Evolutionary conservation across 768 basidiomycete species (phyloP).

Genomic region (Pluteus cervinus): DNA sequence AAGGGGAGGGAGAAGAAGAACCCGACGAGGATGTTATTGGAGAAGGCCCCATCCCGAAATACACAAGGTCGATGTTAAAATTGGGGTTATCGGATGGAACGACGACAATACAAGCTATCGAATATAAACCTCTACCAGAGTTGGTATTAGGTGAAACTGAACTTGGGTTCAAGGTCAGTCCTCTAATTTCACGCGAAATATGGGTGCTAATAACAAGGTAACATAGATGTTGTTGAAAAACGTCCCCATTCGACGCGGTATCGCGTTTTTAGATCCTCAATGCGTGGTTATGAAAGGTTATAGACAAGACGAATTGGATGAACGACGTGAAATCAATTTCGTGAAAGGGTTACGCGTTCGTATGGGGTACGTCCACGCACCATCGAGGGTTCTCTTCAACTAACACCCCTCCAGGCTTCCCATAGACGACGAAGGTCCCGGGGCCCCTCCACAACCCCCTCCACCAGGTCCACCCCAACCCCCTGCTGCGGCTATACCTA

Average conservation of each 20-base stretch:
- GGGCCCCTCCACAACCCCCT: slow-evolving; percentile 16
- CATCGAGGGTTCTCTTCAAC: slow-evolving; percentile 2
- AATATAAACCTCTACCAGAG: slow-evolving; percentile 61
- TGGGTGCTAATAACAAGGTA: slow-evolving; percentile 1
- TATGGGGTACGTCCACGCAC: slow-evolving; percentile 51
- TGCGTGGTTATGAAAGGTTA: slow-evolving; percentile 58
- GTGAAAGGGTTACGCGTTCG: slow-evolving; percentile 52
- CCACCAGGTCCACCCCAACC: slow-evolving; percentile 6
- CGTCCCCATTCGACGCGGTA: slow-evolving; percentile 60
- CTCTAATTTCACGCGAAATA: slow-evolving; percentile 1
- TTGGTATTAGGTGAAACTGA: slow-evolving; percentile 70
- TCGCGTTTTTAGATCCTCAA: slow-evolving; percentile 71
- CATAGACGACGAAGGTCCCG: slow-evolving; percentile 20
- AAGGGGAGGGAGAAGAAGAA: slow-evolving; percentile 41
- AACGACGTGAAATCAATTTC: slow-evolving; percentile 64
- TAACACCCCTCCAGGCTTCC: slow-evolving; percentile 8
- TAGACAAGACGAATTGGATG: too few species aligned
- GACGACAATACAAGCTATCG: slow-evolving; percentile 64
- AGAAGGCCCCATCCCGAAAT: slow-evolving; percentile 75
- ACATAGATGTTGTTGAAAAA: slow-evolving; percentile 64
- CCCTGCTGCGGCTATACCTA: slow-evolving; percentile 9
- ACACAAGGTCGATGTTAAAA: slow-evolving; percentile 73
- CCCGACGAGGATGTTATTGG: slow-evolving; percentile 56
- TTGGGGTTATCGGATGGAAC: slow-evolving; percentile 78
- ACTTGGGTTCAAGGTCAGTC: slow-evolving; percentile 74